These are phyloP conservation scores for Isatis lusitanica DNA, from an alignment of 441 rosid species.

Conservation along the genomic window DNA sequence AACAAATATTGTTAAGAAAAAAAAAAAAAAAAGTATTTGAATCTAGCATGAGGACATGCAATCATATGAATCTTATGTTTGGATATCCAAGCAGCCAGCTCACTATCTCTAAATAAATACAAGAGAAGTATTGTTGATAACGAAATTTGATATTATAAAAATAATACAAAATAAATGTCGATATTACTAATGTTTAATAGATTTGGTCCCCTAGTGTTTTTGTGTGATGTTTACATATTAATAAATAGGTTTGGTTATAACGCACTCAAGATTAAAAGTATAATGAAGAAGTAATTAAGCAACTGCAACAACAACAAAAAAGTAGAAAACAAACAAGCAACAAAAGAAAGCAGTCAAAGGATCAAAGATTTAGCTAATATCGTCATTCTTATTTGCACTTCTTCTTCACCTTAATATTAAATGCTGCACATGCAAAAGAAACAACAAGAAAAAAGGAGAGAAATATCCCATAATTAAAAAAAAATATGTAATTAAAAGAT, in stretches of 20 bases:
- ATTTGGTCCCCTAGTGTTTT: conserved; percentile 3
- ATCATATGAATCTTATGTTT: conserved; percentile 24
- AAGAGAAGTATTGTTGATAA: not conserved
- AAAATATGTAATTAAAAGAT: too few relatives aligned
- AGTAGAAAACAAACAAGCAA: too few relatives aligned
- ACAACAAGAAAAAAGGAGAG: too few relatives aligned
- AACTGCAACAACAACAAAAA: not conserved
- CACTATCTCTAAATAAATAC: conserved; percentile 1
- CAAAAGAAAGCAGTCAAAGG: too few relatives aligned
- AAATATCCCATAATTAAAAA: too few relatives aligned
- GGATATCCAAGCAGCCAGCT: conserved; percentile 25
- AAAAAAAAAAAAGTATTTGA: not conserved
- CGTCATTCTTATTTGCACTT: not conserved
- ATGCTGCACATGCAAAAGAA: too few relatives aligned
- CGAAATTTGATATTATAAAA: not conserved
- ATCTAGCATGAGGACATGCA: conserved; percentile 9
- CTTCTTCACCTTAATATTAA: too few relatives aligned
- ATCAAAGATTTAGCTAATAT: too few relatives aligned
- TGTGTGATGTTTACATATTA: conserved; percentile 14
- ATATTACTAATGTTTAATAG: not conserved
- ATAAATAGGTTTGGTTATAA: conserved; percentile 22
- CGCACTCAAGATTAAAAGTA: not conserved
- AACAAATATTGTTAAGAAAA: not conserved
- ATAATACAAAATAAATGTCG: not conserved
- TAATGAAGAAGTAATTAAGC: not conserved